Percentiles rank a stretch among this genome's conserved stretches.
Conservation (phyloP, 2,329 filamentous ascomycete genomes). For the Cercospora nicotianae region DNA sequence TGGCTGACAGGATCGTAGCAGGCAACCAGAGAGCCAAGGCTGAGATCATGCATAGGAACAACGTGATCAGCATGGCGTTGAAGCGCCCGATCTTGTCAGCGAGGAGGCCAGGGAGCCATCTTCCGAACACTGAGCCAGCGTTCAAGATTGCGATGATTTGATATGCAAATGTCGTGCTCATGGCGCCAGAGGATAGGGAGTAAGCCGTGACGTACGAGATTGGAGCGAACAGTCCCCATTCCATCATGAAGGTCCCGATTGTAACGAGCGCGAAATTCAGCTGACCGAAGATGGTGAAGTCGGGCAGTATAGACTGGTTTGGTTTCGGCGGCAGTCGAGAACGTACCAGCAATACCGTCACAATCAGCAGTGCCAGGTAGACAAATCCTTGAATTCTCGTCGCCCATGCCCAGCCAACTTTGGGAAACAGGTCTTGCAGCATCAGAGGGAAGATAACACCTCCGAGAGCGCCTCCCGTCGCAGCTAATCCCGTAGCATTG, state of each 20-base stretch:
- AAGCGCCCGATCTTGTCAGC: slow-evolving; percentile 81
- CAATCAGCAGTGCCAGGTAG: slow-evolving; percentile 42
- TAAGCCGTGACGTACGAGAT: slow-evolving; percentile 79
- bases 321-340: slow-evolving; percentile 45
- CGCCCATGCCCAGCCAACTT: slow-evolving; percentile 48
- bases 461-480: slow-evolving; percentile 60
- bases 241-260: slow-evolving; percentile 47
- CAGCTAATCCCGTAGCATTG: slow-evolving; percentile 75
- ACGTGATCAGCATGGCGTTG: slow-evolving; percentile 74
- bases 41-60: slow-evolving; percentile 64
- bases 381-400: slow-evolving; percentile 48
- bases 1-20: slow-evolving; percentile 43
- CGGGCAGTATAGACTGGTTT: slow-evolving; percentile 43
- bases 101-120: slow-evolving; percentile 74
- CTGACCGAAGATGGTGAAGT: slow-evolving; percentile 45
- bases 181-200: slow-evolving; percentile 61
- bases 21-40: slow-evolving; percentile 78
- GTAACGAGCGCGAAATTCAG: slow-evolving; percentile 44
- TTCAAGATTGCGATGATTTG: slow-evolving; percentile 82
- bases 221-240: slow-evolving; percentile 59
- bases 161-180: slow-evolving; percentile 67
- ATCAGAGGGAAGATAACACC: slow-evolving; percentile 50
- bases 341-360: slow-evolving; percentile 43
- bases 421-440: slow-evolving; percentile 42
- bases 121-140: slow-evolving; percentile 74